Base-by-base conservation (phyloP, 768 basidiomycete species). In the Cystofilobasidium macerans region DNA sequence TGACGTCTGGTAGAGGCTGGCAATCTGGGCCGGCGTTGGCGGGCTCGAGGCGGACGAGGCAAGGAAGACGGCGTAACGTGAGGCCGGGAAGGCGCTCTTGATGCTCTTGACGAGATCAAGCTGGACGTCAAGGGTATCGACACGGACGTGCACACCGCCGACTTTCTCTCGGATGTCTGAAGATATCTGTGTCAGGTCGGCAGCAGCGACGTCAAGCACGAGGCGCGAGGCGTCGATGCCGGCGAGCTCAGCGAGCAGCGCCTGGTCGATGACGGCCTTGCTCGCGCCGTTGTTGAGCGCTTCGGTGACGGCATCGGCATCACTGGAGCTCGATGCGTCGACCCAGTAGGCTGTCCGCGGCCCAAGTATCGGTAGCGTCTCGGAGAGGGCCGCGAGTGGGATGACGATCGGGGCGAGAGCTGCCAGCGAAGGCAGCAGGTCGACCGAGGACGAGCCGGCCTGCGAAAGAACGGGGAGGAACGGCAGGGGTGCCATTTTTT, bases 331-430 rank as follows among this genome's bases (percentile, higher is more conserved):
- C 62, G 79, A 74, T 62, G 88, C 83, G 70, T 85, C 77, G 57
- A 86, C 79, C 33, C 88, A 73, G 69, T 82, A 84, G 32, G 61
- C n/a, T 13, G 61, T 35, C 40, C 40, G 20, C 22, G 38, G 32
- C 74, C 77, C 11, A 73, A 72, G 68, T 77, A 66, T 56, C 24
- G 62, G 58, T 48, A 74, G 61, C 5, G 57, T 30, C 56, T 61
- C n/a, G 22, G 57, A 36, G 9, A 60, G 33, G 3, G 47, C 33
- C 12, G 59, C 42, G 54, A 71, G 61, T 0, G 80, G 80, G 60
- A 85, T 74, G 56, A 95, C 79, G 64, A 94, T 73, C 12, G 93
- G 89, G 0, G 86, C 86, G 56, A 95, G 83, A 24, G 90, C 84
- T 61, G 81, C 77, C 64, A 91, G 81, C 4, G 86, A 81, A 26